Evolutionary conservation across 805 yeast species (phyloP).

Genomic region (Phaffomyces opuntiae): DNA sequence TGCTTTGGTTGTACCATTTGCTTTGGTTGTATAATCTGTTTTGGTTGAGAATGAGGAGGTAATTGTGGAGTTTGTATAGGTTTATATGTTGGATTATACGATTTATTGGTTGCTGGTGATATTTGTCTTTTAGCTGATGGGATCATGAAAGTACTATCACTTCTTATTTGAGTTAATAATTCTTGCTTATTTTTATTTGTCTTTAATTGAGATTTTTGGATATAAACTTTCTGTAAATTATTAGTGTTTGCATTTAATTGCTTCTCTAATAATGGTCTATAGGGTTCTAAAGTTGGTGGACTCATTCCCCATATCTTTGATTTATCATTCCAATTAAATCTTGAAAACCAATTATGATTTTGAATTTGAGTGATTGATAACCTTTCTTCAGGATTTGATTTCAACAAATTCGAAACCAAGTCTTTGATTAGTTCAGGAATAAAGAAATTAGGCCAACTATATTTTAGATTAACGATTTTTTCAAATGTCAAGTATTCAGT

Average conservation of each 20-base stretch:
- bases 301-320: conserved; percentile 59
- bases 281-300: conserved; percentile 67
- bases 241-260: conserved; percentile 13
- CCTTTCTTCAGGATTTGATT: conserved; percentile 65
- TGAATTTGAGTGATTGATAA: conserved; percentile 51
- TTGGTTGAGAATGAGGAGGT: neutral
- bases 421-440: conserved; percentile 57
- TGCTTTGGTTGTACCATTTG: neutral
- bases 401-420: conserved; percentile 58
- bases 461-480: conserved; percentile 73
- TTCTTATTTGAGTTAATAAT: conserved; percentile 20
- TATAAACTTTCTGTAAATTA: conserved; percentile 13
- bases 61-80: neutral
- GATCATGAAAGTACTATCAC: conserved; percentile 8
- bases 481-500: conserved; percentile 79
- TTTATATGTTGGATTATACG: conserved; percentile 1
- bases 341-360: conserved; percentile 63
- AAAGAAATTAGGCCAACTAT: conserved; percentile 60
- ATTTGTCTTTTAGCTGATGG: conserved; percentile 3
- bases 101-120: neutral
- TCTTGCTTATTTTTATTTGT: conserved; percentile 18
- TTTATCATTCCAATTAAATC: conserved; percentile 59
- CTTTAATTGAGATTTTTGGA: conserved; percentile 14
- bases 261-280: conserved; percentile 36
- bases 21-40: neutral